Percentiles rank a stretch among this genome's conserved stretches.
Evolutionary conservation across 2,329 filamentous ascomycete genomes (phyloP).

Genomic region (Aotearoamyces nothofagi): DNA sequence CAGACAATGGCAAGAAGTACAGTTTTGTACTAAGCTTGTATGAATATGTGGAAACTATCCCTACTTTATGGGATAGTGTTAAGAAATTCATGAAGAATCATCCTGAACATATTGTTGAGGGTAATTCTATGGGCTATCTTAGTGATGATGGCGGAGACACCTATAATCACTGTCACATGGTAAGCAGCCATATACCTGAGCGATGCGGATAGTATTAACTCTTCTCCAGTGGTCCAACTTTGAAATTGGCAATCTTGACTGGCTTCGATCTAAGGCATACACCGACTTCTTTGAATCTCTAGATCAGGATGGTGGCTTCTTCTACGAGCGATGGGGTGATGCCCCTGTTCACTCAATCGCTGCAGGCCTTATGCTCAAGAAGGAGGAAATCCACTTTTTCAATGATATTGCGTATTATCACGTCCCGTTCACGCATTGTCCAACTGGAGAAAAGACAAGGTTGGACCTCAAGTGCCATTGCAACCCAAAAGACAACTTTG

Average conservation of each 20-base stretch:
- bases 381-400: conserved; percentile 96
- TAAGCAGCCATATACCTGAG: conserved; percentile 29
- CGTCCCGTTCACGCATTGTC: conserved; percentile 95
- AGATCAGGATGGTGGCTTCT: conserved; percentile 88
- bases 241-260: conserved; percentile 85
- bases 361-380: conserved; percentile 71
- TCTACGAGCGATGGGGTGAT: conserved; percentile 97
- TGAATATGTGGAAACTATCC: conserved; percentile 90
- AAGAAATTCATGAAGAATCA: conserved; percentile 88
- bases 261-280: conserved; percentile 82
- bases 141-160: conserved; percentile 82
- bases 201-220: conserved; percentile 14
- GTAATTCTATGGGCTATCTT: conserved; percentile 81
- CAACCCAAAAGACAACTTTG: conserved; percentile 93
- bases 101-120: conserved; percentile 72
- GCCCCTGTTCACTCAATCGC: conserved; percentile 97
- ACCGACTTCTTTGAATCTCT: conserved; percentile 80
- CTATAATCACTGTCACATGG: conserved; percentile 97
- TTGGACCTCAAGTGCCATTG: conserved; percentile 84
- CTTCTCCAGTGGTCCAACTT: conserved; percentile 89
- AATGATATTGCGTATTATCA: conserved; percentile 98
- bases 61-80: conserved; percentile 85
- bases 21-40: conserved; percentile 91
- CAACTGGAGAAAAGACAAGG: conserved; percentile 73
- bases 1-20: conserved; percentile 95